Evolutionary conservation across 257 asterid genomes (phyloP).

Genomic region (Solanum etuberosum): DNA sequence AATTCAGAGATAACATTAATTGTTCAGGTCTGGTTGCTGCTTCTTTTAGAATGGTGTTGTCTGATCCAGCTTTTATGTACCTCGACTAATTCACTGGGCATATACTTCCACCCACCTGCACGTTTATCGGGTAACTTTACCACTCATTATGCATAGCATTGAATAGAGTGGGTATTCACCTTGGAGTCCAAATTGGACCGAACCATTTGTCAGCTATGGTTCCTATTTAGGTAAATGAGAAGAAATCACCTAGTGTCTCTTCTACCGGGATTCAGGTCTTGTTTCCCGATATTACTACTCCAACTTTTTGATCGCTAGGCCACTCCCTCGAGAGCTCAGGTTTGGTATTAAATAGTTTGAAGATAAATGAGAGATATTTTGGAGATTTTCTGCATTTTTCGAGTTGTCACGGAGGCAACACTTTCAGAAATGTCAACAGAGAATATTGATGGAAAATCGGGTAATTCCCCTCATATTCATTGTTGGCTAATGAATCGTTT

Average conservation of each 20-base stretch:
- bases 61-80: neutral
- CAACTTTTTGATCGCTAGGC: neutral
- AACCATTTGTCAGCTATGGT: no score
- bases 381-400: neutral
- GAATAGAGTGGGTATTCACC: neutral
- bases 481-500: neutral
- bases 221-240: neutral
- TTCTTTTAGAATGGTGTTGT: neutral
- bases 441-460: neutral
- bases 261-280: neutral
- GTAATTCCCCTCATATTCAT: neutral
- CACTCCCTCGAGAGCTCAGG: neutral
- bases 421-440: neutral
- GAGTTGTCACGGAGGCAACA: neutral
- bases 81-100: neutral
- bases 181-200: neutral
- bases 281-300: neutral
- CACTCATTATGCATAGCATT: neutral
- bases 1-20: neutral
- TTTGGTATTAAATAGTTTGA: neutral
- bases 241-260: neutral
- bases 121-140: neutral
- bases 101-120: neutral
- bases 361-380: neutral
- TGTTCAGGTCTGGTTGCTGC: neutral